Conservation (phyloP, 192 early-diverging fungal genomes). For the Backusella luteola region DNA sequence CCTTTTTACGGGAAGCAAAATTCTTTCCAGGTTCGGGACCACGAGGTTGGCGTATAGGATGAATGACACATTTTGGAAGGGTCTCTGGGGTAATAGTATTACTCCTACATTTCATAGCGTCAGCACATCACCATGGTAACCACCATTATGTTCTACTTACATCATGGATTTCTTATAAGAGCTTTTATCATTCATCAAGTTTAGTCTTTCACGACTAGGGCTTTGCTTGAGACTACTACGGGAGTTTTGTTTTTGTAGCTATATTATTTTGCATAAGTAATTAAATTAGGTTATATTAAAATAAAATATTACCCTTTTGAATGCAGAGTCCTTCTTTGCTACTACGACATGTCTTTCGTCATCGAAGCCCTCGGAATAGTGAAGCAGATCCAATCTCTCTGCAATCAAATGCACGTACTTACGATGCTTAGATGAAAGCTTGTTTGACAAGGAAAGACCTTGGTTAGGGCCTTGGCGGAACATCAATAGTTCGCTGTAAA, state of each 20-base stretch:
- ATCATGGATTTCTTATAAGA: slow-evolving; percentile 36
- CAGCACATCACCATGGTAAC: neutral
- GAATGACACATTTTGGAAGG: slow-evolving; percentile 44
- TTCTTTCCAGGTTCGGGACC: slow-evolving; percentile 72
- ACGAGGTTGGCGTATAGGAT: slow-evolving; percentile 70
- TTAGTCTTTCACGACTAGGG: slow-evolving; percentile 27
- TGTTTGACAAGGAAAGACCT: slow-evolving; percentile 65
- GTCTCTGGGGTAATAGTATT: slow-evolving; percentile 5
- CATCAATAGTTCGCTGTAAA: slow-evolving; percentile 70
- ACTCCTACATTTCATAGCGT: slow-evolving; percentile 3
- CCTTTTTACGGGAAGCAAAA: slow-evolving; percentile 61
- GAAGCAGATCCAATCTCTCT: slow-evolving; percentile 61
- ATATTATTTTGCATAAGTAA: neutral
- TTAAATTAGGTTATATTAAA: neutral
- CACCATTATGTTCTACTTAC: slow-evolving; percentile 14
- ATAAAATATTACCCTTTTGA: slow-evolving; percentile 15
- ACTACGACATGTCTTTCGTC: slow-evolving; percentile 45
- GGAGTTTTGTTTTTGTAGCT: slow-evolving; percentile 15
- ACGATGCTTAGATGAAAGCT: slow-evolving; percentile 57
- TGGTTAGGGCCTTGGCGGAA: slow-evolving; percentile 69
- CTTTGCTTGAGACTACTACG: slow-evolving; percentile 31
- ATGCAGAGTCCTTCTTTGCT: slow-evolving; percentile 34
- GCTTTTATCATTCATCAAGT: neutral
- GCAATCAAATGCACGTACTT: slow-evolving; percentile 67
- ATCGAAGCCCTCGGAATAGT: slow-evolving; percentile 50